Percentiles rank a stretch among this genome's conserved stretches.
phyloP scores from a whole-genome alignment of 2,329 filamentous ascomycete genomes.

The Pyricularia grisea region DNA sequence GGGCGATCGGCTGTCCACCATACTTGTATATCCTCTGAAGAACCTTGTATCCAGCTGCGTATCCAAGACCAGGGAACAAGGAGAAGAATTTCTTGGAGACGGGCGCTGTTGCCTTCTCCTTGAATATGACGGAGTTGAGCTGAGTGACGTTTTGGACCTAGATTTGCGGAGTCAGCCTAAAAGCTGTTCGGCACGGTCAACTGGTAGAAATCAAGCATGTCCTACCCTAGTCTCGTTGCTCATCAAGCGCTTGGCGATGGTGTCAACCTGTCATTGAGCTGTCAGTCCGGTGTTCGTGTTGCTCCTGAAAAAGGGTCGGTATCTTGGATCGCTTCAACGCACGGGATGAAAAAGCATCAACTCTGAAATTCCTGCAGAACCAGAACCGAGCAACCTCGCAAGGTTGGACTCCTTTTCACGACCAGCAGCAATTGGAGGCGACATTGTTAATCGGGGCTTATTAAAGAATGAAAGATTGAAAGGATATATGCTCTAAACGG shows the following conservation, averaged over 20 bases:
- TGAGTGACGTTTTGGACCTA: conserved; percentile 50
- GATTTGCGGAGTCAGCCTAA: not conserved
- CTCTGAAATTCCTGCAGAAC: conserved; percentile 87
- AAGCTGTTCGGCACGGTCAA: not conserved
- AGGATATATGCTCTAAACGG: not conserved
- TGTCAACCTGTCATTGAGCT: conserved; percentile 62
- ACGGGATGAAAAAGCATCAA: conserved; percentile 88
- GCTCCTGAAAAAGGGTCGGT: not conserved
- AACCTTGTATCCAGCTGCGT: conserved; percentile 96
- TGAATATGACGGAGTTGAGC: conserved; percentile 91
- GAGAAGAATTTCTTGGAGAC: conserved; percentile 77
- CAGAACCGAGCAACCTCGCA: conserved; percentile 84
- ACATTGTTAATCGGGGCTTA: conserved; percentile 36
- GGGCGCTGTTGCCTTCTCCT: conserved; percentile 68
- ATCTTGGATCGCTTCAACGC: conserved; percentile 20
- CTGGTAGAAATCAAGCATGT: not conserved
- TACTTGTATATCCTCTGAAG: conserved; percentile 98
- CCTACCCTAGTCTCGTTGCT: conserved; percentile 80
- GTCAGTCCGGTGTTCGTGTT: not conserved
- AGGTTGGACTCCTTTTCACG: conserved; percentile 75
- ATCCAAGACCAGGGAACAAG: conserved; percentile 92
- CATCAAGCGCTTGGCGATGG: conserved; percentile 97
- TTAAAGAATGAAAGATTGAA: not conserved
- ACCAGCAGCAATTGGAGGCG: conserved; percentile 40
- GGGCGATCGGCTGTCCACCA: conserved; percentile 88